Evolutionary conservation across 2,329 filamentous ascomycete genomes (phyloP).

Genomic region (Neonectria faginata): DNA sequence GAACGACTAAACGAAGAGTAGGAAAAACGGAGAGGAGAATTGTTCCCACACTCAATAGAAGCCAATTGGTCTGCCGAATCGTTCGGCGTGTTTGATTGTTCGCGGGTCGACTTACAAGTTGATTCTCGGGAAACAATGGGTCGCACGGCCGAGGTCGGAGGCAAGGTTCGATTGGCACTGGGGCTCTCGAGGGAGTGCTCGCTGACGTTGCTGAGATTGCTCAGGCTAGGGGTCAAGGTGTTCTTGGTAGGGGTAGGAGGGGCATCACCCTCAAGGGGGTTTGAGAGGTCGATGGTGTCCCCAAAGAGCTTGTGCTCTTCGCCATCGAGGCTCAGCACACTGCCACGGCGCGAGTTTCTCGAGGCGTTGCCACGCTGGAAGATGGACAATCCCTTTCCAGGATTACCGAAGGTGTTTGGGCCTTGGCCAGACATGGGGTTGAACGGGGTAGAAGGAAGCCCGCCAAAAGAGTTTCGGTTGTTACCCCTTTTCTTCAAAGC

Average conservation of each 20-base stretch:
- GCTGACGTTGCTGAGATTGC: conserved; percentile 52
- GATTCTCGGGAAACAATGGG: conserved; percentile 52
- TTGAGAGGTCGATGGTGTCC: conserved; percentile 45
- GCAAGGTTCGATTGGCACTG: conserved; percentile 59
- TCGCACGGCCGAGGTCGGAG: conserved; percentile 57
- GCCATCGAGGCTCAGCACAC: conserved; percentile 83
- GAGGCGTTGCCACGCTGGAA: conserved; percentile 69
- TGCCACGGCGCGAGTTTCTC: conserved; percentile 66
- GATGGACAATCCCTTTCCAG: conserved; percentile 72
- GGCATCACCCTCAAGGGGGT: conserved; percentile 66
- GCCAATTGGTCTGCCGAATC: conserved; percentile 39
- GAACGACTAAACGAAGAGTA: conserved; percentile 54
- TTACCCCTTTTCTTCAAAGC: conserved; percentile 73
- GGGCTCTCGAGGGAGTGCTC: conserved; percentile 57
- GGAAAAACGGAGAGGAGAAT: conserved; percentile 50
- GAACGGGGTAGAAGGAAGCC: conserved; percentile 84
- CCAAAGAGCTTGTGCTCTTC: conserved; percentile 71
- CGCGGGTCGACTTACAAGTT: conserved; percentile 59
- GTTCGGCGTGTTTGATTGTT: conserved; percentile 31
- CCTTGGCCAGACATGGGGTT: conserved; percentile 65
- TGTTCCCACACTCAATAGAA: conserved; percentile 49
- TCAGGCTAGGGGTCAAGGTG: conserved; percentile 57
- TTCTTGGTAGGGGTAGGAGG: conserved; percentile 96
- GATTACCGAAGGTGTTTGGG: conserved; percentile 64
- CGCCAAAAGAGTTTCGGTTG: conserved; percentile 75